phyloP scores from a whole-genome alignment of 371 early-diverging fungal species.

The Mortierella polycephala region DNA sequence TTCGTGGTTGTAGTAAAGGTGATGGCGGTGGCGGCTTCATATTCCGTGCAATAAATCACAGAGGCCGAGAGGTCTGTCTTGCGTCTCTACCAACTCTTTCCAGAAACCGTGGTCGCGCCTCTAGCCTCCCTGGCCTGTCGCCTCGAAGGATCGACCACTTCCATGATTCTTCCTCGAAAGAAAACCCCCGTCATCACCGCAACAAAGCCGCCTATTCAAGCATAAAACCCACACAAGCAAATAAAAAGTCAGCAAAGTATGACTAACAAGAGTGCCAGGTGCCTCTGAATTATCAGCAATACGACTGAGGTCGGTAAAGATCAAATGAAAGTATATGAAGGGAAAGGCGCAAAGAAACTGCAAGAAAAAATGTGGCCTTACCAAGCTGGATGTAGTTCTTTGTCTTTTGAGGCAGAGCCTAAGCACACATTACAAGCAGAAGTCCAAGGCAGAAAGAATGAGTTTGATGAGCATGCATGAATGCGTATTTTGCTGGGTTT shows the following conservation, averaged over 20 bases:
- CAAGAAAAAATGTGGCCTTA: not conserved
- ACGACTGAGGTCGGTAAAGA: too few relatives aligned
- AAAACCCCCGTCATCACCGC: constrained; percentile 3
- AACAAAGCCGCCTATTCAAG: constrained; percentile 4
- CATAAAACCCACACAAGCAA: too few relatives aligned
- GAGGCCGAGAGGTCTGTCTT: too few relatives aligned
- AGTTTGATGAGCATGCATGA: not conserved
- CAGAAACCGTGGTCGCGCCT: not conserved
- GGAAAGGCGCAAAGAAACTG: not conserved
- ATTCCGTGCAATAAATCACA: too few relatives aligned
- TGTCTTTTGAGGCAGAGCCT: constrained; percentile 24
- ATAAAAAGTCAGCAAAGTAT: not conserved
- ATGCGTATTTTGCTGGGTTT: not conserved
- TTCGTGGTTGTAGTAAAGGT: too few relatives aligned
- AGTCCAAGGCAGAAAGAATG: not conserved
- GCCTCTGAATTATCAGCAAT: too few relatives aligned
- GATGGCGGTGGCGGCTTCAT: too few relatives aligned
- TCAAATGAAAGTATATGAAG: not conserved
- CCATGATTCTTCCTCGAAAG: constrained; percentile 15
- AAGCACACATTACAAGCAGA: not conserved
- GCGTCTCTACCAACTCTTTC: too few relatives aligned
- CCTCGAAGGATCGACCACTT: constrained; percentile 7
- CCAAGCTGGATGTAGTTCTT: constrained; percentile 27
- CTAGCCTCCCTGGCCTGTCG: not conserved
- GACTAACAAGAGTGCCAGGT: too few relatives aligned